Conservation (phyloP, 345 rosid species). For the Populus alba region DNA sequence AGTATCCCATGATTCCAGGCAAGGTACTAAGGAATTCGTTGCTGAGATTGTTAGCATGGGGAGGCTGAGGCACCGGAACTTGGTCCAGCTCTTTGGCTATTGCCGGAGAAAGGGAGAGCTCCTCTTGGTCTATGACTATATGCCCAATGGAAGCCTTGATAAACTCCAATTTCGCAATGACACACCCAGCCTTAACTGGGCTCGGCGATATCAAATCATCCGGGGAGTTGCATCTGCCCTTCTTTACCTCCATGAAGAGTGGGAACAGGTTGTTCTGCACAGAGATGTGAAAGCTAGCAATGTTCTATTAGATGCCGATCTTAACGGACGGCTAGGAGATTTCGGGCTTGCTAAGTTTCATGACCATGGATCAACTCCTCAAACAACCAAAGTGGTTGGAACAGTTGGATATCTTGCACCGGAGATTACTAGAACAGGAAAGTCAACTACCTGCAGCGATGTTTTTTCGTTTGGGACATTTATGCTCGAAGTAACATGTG, state of each 20-base stretch:
- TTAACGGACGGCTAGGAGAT: constrained; percentile 18
- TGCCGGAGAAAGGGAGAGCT: constrained; percentile 19
- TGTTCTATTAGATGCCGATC: constrained; percentile 14
- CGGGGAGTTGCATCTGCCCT: constrained; percentile 20
- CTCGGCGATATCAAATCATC: constrained; percentile 2
- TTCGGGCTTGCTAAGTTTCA: constrained; percentile 21
- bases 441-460: too few relatives aligned
- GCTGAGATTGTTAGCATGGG: constrained; percentile 23
- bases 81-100: constrained; percentile 19
- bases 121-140: constrained; percentile 22
- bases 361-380: constrained; percentile 20
- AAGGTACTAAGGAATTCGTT: constrained; percentile 20
- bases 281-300: constrained; percentile 24
- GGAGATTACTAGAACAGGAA: too few relatives aligned
- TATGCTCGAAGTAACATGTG: too few relatives aligned
- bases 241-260: constrained; percentile 20
- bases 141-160: constrained; percentile 25
- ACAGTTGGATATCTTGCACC: too few relatives aligned
- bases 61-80: constrained; percentile 20
- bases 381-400: too few relatives aligned
- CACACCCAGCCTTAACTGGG: constrained; percentile 10
- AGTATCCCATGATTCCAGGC: constrained; percentile 14
- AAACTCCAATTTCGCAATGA: neutral
- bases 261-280: constrained; percentile 20
- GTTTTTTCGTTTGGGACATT: too few relatives aligned